Conservation (phyloP, 345 rosid genomes). For the Eucalyptus globulus region DNA sequence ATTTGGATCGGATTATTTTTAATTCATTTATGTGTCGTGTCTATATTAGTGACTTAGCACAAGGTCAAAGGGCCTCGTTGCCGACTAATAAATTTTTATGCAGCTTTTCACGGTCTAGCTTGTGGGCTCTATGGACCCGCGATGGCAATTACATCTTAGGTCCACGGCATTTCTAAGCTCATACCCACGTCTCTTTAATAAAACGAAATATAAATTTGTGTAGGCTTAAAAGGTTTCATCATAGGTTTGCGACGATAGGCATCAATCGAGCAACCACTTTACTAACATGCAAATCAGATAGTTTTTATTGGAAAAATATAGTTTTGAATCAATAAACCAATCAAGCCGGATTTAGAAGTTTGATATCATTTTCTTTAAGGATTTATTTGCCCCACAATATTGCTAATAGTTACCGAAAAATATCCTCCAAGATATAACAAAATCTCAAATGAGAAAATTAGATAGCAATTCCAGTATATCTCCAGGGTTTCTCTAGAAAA, state of each 20-base stretch:
- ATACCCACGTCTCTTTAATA: not conserved
- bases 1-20: too few relatives aligned
- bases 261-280: not conserved
- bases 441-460: too few relatives aligned
- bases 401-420: rapidly evolving
- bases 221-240: not conserved
- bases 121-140: not conserved
- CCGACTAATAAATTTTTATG: not conserved
- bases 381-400: too few relatives aligned
- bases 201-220: not conserved
- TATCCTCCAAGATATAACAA: too few relatives aligned
- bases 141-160: not conserved
- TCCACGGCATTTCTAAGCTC: not conserved
- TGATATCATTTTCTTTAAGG: rapidly evolving
- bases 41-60: not conserved
- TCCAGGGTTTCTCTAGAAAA: rapidly evolving
- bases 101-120: not conserved
- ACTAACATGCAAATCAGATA: too few relatives aligned
- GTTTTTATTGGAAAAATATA: too few relatives aligned
- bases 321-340: too few relatives aligned
- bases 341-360: rapidly evolving
- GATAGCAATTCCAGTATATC: rapidly evolving
- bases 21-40: not conserved
- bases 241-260: not conserved
- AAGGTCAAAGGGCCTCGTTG: not conserved